Conservation (phyloP, 1,139 yeast species). For the Saccharomyces pastorianus region DNA sequence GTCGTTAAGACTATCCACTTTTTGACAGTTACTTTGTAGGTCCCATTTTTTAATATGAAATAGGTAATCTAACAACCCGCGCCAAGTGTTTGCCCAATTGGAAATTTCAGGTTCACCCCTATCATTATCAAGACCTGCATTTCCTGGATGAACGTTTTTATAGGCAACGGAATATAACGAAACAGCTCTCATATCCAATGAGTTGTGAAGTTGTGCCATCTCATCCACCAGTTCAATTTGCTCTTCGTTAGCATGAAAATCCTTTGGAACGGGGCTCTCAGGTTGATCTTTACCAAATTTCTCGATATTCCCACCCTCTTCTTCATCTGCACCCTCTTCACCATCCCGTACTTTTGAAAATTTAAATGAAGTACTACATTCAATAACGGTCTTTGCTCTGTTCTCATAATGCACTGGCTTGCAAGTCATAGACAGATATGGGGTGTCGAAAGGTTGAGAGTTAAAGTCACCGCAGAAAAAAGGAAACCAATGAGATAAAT, state of each 20-base stretch:
- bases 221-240: slow-evolving; percentile 39
- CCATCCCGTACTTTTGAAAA: slow-evolving; percentile 42
- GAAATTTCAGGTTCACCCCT: slow-evolving; percentile 75
- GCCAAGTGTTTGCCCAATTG: slow-evolving; percentile 89
- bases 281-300: slow-evolving; percentile 46
- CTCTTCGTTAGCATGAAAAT: slow-evolving; percentile 40
- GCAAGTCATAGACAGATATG: slow-evolving; percentile 64
- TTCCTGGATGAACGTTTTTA: slow-evolving; percentile 55
- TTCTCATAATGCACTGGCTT: slow-evolving; percentile 50
- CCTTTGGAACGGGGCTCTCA: slow-evolving; percentile 50
- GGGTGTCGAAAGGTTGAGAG: slow-evolving; percentile 79
- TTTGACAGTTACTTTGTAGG: no score
- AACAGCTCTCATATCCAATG: slow-evolving; percentile 49
- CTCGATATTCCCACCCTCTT: slow-evolving; percentile 33
- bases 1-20: slow-evolving; percentile 15
- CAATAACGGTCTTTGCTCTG: slow-evolving; percentile 48
- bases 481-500: slow-evolving; percentile 23
- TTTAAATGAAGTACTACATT: slow-evolving; percentile 53
- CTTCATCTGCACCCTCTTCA: slow-evolving; percentile 24
- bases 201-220: slow-evolving; percentile 50
- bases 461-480: slow-evolving; percentile 80
- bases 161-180: slow-evolving; percentile 72
- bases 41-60: slow-evolving; percentile 52
- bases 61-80: slow-evolving; percentile 77
- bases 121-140: slow-evolving; percentile 57